phyloP scores from a whole-genome alignment of 1,284 basidiomycete species.

The Apiotrichum brassicae region DNA sequence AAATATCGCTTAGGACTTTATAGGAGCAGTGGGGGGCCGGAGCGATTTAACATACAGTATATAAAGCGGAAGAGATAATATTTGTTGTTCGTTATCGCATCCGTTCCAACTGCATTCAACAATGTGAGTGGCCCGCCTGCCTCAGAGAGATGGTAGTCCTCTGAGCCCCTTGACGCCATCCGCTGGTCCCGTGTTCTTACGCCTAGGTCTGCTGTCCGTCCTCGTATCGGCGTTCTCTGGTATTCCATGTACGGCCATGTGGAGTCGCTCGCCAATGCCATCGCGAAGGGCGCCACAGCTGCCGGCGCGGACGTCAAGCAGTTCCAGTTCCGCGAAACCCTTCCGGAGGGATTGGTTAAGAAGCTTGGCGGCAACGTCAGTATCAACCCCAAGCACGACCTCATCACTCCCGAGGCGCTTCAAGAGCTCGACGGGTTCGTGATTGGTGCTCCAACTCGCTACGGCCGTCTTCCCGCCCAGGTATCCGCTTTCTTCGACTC shows the following conservation, averaged over 20 bases:
- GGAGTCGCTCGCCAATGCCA: constrained; percentile 65
- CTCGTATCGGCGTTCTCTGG: constrained; percentile 69
- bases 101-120: no score
- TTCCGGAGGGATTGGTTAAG: constrained; percentile 64
- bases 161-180: no score
- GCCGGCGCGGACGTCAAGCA: constrained; percentile 67
- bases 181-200: no score
- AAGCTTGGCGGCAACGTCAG: constrained; percentile 62
- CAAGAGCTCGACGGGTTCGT: constrained; percentile 53
- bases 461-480: constrained; percentile 52
- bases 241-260: constrained; percentile 80
- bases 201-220: constrained; percentile 27
- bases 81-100: no score
- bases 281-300: constrained; percentile 62
- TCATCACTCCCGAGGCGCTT: constrained; percentile 61
- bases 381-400: constrained; percentile 56
- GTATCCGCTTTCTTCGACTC: constrained; percentile 57
- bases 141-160: no score
- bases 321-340: constrained; percentile 73
- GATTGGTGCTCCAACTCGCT: constrained; percentile 68
- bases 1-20: no score
- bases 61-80: no score
- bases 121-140: no score
- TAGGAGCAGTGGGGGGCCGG: no score
- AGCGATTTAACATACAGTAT: no score